Percentiles rank a stretch among this genome's conserved stretches.
Conservation (phyloP, 495 filamentous ascomycete species). For the Hypoxylon trugodes region DNA sequence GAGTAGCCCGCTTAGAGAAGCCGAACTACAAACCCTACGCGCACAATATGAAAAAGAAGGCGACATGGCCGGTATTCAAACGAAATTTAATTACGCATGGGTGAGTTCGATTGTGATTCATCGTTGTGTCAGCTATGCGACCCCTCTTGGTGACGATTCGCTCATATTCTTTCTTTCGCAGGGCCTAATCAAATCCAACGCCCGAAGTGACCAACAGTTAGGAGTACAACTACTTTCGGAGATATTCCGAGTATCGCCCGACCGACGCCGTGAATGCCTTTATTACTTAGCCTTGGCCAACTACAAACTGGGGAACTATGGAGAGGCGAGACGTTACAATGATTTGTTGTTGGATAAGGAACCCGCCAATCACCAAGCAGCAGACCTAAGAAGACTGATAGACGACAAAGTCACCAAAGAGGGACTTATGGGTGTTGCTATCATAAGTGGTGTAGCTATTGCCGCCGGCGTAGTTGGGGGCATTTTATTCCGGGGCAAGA, state of each 20-base stretch:
- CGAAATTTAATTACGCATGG: constrained; percentile 99
- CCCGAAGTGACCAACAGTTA: constrained; percentile 87
- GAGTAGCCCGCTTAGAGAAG: constrained; percentile 82
- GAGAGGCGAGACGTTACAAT: constrained; percentile 92
- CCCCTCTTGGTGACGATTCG: background rate
- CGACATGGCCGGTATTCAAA: constrained; percentile 94
- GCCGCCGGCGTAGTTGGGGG: constrained; percentile 93
- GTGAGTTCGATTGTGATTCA: constrained; percentile 59
- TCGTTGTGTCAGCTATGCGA: background rate
- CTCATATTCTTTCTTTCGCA: constrained; percentile 47
- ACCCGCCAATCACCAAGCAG: constrained; percentile 86
- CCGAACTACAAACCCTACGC: constrained; percentile 89
- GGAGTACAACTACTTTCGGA: constrained; percentile 94
- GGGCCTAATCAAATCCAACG: constrained; percentile 93
- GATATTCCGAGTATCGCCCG: constrained; percentile 91
- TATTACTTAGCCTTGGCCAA: constrained; percentile 97
- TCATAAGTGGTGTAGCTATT: constrained; percentile 91
- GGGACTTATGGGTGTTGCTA: constrained; percentile 93
- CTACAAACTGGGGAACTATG: constrained; percentile 98
- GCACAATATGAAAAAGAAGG: constrained; percentile 96
- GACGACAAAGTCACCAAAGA: constrained; percentile 97
- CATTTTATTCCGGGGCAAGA: constrained; percentile 66
- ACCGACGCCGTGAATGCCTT: constrained; percentile 94
- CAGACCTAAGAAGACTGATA: constrained; percentile 82
- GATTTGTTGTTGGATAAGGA: constrained; percentile 89